Percentiles rank a stretch among this genome's conserved stretches.
phyloP scores from a whole-genome alignment of 2,329 filamentous ascomycete genomes.

The Neofusicoccum laricinum region DNA sequence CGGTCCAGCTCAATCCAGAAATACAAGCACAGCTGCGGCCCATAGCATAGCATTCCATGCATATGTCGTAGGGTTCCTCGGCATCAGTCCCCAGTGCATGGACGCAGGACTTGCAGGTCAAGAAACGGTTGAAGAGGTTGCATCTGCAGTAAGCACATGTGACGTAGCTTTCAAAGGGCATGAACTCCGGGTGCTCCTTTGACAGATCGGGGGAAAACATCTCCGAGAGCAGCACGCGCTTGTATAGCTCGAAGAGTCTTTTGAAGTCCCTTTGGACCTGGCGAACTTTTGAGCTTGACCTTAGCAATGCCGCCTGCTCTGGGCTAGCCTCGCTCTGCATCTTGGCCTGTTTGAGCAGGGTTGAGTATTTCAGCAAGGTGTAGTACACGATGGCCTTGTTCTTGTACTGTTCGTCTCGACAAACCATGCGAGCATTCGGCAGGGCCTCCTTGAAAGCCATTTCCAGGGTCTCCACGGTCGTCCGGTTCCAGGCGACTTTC shows the following conservation, averaged over 20 bases:
- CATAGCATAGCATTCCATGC: slow-evolving; percentile 99
- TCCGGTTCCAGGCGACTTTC: slow-evolving; percentile 98
- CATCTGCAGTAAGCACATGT: slow-evolving; percentile 94
- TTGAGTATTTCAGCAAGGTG: slow-evolving; percentile 74
- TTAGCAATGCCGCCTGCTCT: slow-evolving; percentile 35
- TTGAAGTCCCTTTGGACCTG: slow-evolving; percentile 83
- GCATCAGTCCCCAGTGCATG: slow-evolving; percentile 64
- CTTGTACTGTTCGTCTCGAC: slow-evolving; percentile 97
- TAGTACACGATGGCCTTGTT: slow-evolving; percentile 95
- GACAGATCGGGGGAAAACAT: slow-evolving; percentile 67
- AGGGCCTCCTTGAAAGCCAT: slow-evolving; percentile 83
- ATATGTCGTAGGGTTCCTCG: slow-evolving; percentile 88
- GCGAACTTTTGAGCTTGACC: slow-evolving; percentile 53
- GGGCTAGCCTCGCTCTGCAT: slow-evolving; percentile 49
- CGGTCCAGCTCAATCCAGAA: slow-evolving; percentile 82
- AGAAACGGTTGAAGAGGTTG: slow-evolving; percentile 95
- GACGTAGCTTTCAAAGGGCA: slow-evolving; percentile 84
- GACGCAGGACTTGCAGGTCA: slow-evolving; percentile 86
- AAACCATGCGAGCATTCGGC: slow-evolving; percentile 84
- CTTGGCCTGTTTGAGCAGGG: slow-evolving; percentile 56
- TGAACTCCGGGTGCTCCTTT: slow-evolving; percentile 69
- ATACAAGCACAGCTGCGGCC: slow-evolving; percentile 88
- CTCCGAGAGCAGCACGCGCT: slow-evolving; percentile 77
- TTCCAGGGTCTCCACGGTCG: slow-evolving; percentile 85
- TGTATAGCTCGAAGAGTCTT: slow-evolving; percentile 73